Evolutionary conservation across 257 asterid species (phyloP).

Genomic region (Solanum sitiens): DNA sequence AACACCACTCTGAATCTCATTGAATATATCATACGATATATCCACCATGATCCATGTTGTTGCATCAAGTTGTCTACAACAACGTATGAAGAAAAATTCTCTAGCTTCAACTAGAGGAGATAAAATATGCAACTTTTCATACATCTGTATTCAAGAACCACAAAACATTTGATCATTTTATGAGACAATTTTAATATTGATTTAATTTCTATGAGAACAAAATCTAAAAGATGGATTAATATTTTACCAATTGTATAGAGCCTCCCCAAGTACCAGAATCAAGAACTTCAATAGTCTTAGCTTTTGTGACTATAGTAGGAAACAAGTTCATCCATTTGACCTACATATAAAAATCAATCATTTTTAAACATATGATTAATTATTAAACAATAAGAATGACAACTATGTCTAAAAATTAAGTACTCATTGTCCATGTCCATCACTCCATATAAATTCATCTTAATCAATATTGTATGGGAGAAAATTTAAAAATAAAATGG

Average conservation of each 20-base stretch:
- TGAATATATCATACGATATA: slow-evolving; percentile 38
- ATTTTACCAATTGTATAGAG: no score
- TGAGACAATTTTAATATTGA: not conserved
- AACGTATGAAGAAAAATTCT: slow-evolving; percentile 50
- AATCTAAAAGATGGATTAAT: no score
- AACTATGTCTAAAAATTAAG: not conserved
- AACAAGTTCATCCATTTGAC: no score
- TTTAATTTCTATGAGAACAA: not conserved
- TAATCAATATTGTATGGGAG: not conserved
- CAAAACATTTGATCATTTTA: not conserved
- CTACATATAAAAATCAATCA: no score
- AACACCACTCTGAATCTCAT: slow-evolving; percentile 22
- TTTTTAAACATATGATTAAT: no score
- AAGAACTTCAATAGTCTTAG: no score
- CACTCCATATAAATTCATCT: not conserved
- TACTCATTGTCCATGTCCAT: not conserved
- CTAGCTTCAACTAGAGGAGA: slow-evolving; percentile 75
- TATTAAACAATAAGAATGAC: no score
- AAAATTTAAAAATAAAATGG: not conserved
- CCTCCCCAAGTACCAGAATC: no score
- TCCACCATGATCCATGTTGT: slow-evolving; percentile 52
- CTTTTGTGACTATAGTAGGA: no score
- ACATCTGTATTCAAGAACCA: slow-evolving; percentile 34
- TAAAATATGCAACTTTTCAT: slow-evolving; percentile 44
- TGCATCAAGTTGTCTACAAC: slow-evolving; percentile 31